phyloP scores from a whole-genome alignment of 169 alveolate genomes.

The Perkinsus chesapeaki region DNA sequence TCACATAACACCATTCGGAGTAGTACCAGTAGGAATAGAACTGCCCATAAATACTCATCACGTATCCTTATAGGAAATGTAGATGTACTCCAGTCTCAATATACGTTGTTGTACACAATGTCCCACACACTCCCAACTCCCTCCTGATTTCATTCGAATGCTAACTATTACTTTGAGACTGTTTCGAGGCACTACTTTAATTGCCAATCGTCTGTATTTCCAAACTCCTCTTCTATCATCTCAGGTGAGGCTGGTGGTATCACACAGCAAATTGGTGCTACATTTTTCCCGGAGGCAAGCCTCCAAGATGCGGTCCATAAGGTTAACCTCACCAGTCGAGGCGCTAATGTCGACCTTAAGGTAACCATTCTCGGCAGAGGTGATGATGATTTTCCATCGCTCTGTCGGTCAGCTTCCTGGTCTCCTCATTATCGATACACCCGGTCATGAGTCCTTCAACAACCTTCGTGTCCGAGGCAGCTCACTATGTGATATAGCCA shows the following conservation, averaged over 20 bases:
- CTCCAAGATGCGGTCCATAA: constrained; percentile 74
- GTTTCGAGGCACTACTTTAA: no score
- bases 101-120: no score
- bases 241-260: constrained; percentile 99
- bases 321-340: constrained; percentile 27
- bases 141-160: no score
- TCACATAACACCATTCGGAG: no score
- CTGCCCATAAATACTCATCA: no score
- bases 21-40: no score
- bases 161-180: no score
- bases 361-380: neutral
- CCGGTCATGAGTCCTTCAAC: constrained; percentile 98
- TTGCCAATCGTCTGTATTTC: no score
- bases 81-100: no score
- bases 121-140: no score
- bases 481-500: constrained; percentile 96
- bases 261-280: constrained; percentile 99
- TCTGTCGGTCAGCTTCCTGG: constrained; percentile 83
- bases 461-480: constrained; percentile 97
- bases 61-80: no score
- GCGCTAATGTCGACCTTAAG: neutral
- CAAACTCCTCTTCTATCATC: neutral
- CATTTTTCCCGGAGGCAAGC: constrained; percentile 94
- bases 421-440: constrained; percentile 95
- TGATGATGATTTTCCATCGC: neutral